Conservation (phyloP, 805 yeast genomes). For the Yarrowia osloensis region DNA sequence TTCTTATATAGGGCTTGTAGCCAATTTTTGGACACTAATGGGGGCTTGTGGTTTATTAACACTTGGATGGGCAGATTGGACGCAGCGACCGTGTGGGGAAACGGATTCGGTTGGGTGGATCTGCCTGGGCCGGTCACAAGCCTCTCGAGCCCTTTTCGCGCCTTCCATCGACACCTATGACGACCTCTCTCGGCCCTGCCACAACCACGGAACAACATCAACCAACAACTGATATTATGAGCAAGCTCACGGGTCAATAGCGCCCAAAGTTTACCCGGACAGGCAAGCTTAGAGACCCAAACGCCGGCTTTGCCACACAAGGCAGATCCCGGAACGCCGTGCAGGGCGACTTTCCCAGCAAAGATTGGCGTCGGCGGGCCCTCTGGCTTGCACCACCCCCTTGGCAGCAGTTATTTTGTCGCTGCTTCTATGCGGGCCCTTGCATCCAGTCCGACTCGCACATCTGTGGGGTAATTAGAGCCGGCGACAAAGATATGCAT, state of each 20-base stretch:
- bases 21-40: constrained; percentile 7
- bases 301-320: background rate
- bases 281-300: background rate
- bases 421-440: constrained; percentile 12
- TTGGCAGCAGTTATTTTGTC: background rate
- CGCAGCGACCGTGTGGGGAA: background rate
- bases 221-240: constrained; percentile 8
- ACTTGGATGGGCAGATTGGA: background rate
- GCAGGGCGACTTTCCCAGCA: background rate
- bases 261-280: background rate
- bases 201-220: background rate
- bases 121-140: background rate
- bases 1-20: constrained; percentile 25
- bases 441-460: constrained; percentile 17
- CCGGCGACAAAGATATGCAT: background rate
- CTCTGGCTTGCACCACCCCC: background rate
- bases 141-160: background rate
- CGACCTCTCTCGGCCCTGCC: background rate
- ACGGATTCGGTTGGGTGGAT: background rate
- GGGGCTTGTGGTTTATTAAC: constrained; percentile 19
- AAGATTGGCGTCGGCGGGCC: background rate
- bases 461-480: background rate
- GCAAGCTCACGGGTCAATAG: background rate
- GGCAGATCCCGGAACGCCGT: background rate
- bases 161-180: background rate